Conservation (phyloP, 2,329 filamentous ascomycete species). For the Aureobasidium pullulans region DNA sequence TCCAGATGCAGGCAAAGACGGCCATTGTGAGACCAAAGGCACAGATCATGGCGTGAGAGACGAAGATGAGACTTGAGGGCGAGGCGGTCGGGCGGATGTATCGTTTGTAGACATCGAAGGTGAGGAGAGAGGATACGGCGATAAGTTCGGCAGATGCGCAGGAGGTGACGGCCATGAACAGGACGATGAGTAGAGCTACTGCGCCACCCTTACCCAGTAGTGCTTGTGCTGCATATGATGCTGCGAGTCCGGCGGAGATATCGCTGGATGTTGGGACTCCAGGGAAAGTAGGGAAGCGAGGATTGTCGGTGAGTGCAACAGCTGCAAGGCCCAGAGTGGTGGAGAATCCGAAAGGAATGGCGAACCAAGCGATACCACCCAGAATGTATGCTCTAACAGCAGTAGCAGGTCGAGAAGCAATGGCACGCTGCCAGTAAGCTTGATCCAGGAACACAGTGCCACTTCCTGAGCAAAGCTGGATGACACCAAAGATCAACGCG, state of each 20-base stretch:
- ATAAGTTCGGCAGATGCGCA: constrained; percentile 32
- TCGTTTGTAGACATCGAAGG: constrained; percentile 35
- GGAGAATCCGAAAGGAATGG: constrained; percentile 41
- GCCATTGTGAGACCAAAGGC: constrained; percentile 35
- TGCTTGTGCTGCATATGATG: constrained; percentile 19
- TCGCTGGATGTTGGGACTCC: constrained; percentile 16
- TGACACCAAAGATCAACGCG: constrained; percentile 36
- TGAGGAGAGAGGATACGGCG: constrained; percentile 32
- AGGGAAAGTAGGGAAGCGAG: constrained; percentile 36
- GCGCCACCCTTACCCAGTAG: constrained; percentile 22
- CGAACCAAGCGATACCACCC: constrained; percentile 42
- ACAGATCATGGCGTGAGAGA: constrained; percentile 34
- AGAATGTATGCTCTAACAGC: constrained; percentile 34
- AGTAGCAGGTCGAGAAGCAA: constrained; percentile 31
- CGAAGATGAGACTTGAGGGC: constrained; percentile 30
- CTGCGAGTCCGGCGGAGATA: constrained; percentile 22
- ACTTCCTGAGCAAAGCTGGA: constrained; percentile 32
- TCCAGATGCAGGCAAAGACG: constrained; percentile 26
- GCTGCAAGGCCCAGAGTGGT: constrained; percentile 41
- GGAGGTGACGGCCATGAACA: constrained; percentile 26
- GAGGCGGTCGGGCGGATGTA: constrained; percentile 33
- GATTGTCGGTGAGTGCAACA: constrained; percentile 37
- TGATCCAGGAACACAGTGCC: constrained; percentile 29
- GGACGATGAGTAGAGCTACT: constrained; percentile 18
- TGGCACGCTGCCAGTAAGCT: constrained; percentile 42